Conservation (phyloP, 257 asterid species). For the Rehmannia glutinosa region DNA sequence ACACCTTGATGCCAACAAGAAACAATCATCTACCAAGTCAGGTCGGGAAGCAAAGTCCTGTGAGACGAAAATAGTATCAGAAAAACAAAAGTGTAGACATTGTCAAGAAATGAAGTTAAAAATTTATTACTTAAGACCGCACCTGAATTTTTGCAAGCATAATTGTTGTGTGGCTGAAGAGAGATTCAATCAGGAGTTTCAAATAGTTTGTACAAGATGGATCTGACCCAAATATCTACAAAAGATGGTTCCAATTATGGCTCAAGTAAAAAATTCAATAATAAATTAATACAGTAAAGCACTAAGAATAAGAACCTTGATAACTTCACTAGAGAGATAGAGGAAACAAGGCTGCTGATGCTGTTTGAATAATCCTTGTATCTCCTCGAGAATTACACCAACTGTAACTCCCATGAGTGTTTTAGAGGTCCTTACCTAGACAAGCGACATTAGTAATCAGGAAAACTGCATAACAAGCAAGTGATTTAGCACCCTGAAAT, state of each 20-base stretch:
- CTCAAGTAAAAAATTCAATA: neutral
- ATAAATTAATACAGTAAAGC: slow-evolving; percentile 13
- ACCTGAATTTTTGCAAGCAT: slow-evolving; percentile 76
- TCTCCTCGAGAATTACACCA: slow-evolving; percentile 94
- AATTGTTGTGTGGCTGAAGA: slow-evolving; percentile 75
- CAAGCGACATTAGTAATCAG: slow-evolving; percentile 10
- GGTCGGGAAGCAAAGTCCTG: slow-evolving; percentile 87
- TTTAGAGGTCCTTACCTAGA: slow-evolving; percentile 88
- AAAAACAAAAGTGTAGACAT: neutral
- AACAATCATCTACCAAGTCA: slow-evolving; percentile 95
- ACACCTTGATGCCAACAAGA: slow-evolving; percentile 94
- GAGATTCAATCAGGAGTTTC: slow-evolving; percentile 77
- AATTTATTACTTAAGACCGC: slow-evolving; percentile 4
- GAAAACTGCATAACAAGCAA: slow-evolving; percentile 10
- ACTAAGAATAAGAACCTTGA: slow-evolving; percentile 53
- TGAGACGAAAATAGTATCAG: slow-evolving; percentile 18
- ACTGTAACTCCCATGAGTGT: slow-evolving; percentile 88
- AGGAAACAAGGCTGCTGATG: slow-evolving; percentile 94
- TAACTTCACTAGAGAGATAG: slow-evolving; percentile 96
- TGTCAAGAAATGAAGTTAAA: slow-evolving; percentile 7
- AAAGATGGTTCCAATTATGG: slow-evolving; percentile 23
- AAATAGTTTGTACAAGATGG: slow-evolving; percentile 85
- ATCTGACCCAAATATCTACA: slow-evolving; percentile 94
- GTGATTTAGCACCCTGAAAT: slow-evolving; percentile 1
- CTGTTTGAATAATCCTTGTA: slow-evolving; percentile 72